phyloP scores from a whole-genome alignment of 2,329 filamentous ascomycete species.

The Dactylellina parvicollis region DNA sequence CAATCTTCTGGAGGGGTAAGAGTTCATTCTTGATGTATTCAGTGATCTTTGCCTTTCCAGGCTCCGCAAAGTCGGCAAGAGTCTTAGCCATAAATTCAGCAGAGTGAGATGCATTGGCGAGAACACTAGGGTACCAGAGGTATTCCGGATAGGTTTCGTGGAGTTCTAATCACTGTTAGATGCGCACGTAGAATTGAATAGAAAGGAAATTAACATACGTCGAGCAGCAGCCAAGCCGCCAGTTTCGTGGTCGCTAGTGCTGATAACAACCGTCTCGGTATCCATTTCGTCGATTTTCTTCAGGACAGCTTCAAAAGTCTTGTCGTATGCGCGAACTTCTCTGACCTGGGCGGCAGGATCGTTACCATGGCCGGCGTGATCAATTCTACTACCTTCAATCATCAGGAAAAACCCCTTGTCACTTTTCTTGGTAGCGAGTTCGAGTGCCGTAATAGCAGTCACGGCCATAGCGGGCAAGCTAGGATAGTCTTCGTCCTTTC shows the following conservation, averaged over 20 bases:
- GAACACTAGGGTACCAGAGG: constrained; percentile 81
- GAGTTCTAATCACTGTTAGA: constrained; percentile 63
- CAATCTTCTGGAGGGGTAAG: constrained; percentile 75
- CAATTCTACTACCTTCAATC: constrained; percentile 96
- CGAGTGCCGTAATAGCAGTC: constrained; percentile 81
- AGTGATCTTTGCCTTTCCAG: constrained; percentile 64
- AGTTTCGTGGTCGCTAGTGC: constrained; percentile 95
- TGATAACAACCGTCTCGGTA: constrained; percentile 81
- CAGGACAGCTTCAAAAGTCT: constrained; percentile 80
- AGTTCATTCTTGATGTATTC: constrained; percentile 75
- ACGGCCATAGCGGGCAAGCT: constrained; percentile 90
- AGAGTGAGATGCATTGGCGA: constrained; percentile 80
- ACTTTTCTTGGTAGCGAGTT: constrained; percentile 80
- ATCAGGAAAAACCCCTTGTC: constrained; percentile 98
- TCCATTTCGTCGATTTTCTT: constrained; percentile 82
- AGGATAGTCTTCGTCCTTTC: constrained; percentile 82
- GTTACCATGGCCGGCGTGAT: constrained; percentile 89
- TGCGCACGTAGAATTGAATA: background rate
- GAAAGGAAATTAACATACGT: constrained; percentile 65
- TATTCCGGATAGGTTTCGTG: constrained; percentile 73
- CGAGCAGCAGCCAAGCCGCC: constrained; percentile 85
- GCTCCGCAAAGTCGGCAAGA: constrained; percentile 62
- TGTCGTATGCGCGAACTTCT: constrained; percentile 95
- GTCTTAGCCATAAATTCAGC: constrained; percentile 76
- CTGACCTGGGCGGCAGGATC: constrained; percentile 85